A percentile compares a stretch with the other conserved stretches of the same genome.
Evolutionary conservation across 2,329 filamentous ascomycete species (phyloP).

Genomic region (Ustulina deusta): DNA sequence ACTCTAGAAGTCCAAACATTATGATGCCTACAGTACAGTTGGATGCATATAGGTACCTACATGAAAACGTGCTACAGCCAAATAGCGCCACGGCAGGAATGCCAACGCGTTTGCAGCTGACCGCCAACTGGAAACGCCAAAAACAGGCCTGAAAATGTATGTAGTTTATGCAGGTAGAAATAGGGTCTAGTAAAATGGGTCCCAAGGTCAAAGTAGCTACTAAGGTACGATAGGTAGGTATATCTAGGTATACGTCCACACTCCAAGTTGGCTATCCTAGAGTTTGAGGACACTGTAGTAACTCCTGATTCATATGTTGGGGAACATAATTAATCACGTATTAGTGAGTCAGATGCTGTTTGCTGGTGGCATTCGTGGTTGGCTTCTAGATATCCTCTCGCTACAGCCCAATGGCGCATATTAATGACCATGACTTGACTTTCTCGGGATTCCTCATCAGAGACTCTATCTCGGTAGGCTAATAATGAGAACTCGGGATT

Average conservation of each 20-base stretch:
- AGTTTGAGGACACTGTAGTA: not conserved
- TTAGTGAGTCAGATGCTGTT: not conserved
- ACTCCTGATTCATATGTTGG: not conserved
- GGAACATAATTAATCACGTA: not conserved
- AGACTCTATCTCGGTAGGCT: not conserved
- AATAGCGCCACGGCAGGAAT: not conserved
- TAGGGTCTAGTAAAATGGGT: not conserved
- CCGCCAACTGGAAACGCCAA: conserved; percentile 18
- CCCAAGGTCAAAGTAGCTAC: too few relatives aligned
- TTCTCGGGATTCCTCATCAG: not conserved
- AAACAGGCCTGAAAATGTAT: too few relatives aligned
- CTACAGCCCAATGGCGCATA: not conserved
- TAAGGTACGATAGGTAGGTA: not conserved
- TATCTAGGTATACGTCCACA: too few relatives aligned
- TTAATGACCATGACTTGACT: conserved; percentile 12
- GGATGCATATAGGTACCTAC: too few relatives aligned
- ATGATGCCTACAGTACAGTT: too few relatives aligned
- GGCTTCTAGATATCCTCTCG: not conserved
- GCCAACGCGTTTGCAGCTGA: conserved; percentile 13
- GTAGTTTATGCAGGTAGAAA: not conserved
- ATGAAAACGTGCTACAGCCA: not conserved
- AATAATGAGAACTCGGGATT: not conserved
- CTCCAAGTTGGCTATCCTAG: not conserved
- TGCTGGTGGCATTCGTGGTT: not conserved
- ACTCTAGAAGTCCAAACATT: not conserved